A percentile compares a stretch with the other conserved stretches of the same genome.
Conservation (phyloP, 768 basidiomycete genomes). For the Suillus occidentalis region DNA sequence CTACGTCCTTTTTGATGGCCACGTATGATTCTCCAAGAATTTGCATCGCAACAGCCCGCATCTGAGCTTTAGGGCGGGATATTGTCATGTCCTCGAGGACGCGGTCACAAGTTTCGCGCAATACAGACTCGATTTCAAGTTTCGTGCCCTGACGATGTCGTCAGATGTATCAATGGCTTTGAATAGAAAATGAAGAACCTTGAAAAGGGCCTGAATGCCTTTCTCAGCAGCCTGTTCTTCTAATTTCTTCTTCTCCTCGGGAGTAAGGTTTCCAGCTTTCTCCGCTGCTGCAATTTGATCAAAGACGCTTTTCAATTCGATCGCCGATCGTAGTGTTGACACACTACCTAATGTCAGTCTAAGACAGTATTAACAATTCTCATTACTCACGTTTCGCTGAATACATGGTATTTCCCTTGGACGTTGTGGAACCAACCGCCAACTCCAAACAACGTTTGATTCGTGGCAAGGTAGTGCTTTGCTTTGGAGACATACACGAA, state of each 20-base stretch:
- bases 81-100: conserved; percentile 62
- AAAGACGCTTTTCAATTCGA: conserved; percentile 87
- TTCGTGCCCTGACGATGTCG: conserved; percentile 69
- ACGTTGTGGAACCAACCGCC: conserved; percentile 94
- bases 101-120: conserved; percentile 86
- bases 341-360: conserved; percentile 47
- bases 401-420: conserved; percentile 89
- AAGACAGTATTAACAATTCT: background rate
- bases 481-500: conserved; percentile 83
- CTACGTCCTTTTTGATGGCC: conserved; percentile 63
- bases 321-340: conserved; percentile 81
- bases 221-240: conserved; percentile 95
- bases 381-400: conserved; percentile 82
- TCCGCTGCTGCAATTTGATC: conserved; percentile 92
- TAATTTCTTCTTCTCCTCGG: conserved; percentile 77
- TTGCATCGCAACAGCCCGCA: conserved; percentile 81
- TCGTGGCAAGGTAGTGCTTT: conserved; percentile 78
- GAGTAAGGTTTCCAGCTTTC: conserved; percentile 73
- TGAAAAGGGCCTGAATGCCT: conserved; percentile 87
- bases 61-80: conserved; percentile 54
- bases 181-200: conserved; percentile 44
- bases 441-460: conserved; percentile 70
- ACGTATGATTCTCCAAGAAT: conserved; percentile 82
- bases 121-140: conserved; percentile 85
- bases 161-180: background rate